Evolutionary conservation across 2,329 filamentous ascomycete genomes (phyloP).

Genomic region (Metarhizium rileyi): DNA sequence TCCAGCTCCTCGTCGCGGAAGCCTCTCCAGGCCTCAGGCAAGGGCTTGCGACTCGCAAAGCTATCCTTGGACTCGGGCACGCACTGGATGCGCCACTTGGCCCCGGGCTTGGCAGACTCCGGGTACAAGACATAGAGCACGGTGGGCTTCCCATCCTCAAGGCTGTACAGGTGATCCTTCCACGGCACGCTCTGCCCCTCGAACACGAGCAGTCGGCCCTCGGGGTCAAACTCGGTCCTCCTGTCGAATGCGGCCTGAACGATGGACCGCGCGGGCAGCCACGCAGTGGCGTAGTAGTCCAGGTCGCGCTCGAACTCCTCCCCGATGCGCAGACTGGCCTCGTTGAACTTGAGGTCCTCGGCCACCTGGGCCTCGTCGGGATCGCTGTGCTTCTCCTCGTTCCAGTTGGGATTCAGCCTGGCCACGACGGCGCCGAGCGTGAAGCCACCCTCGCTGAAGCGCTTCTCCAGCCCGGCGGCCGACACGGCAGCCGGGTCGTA

Average conservation of each 20-base stretch:
- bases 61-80: slow-evolving; percentile 79
- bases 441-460: slow-evolving; percentile 75
- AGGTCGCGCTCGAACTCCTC: slow-evolving; percentile 79
- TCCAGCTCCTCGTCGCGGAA: slow-evolving; percentile 80
- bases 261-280: slow-evolving; percentile 78
- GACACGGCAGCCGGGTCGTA: slow-evolving; percentile 65
- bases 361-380: slow-evolving; percentile 50
- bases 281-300: slow-evolving; percentile 62
- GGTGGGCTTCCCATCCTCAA: slow-evolving; percentile 54
- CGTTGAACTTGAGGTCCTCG: slow-evolving; percentile 72
- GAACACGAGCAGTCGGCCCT: slow-evolving; percentile 75
- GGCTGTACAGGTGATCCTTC: slow-evolving; percentile 90
- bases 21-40: slow-evolving; percentile 88
- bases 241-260: slow-evolving; percentile 67
- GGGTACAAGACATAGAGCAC: slow-evolving; percentile 87
- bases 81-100: slow-evolving; percentile 89
- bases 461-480: slow-evolving; percentile 66
- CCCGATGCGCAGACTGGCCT: slow-evolving; percentile 75
- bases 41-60: slow-evolving; percentile 83
- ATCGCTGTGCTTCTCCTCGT: slow-evolving; percentile 49
- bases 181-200: slow-evolving; percentile 72
- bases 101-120: slow-evolving; percentile 62
- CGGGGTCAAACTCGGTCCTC: slow-evolving; percentile 56
- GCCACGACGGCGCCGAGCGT: slow-evolving; percentile 75
- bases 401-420: slow-evolving; percentile 72